Conservation (phyloP, 345 rosid species). For the Arabis hirsuta region DNA sequence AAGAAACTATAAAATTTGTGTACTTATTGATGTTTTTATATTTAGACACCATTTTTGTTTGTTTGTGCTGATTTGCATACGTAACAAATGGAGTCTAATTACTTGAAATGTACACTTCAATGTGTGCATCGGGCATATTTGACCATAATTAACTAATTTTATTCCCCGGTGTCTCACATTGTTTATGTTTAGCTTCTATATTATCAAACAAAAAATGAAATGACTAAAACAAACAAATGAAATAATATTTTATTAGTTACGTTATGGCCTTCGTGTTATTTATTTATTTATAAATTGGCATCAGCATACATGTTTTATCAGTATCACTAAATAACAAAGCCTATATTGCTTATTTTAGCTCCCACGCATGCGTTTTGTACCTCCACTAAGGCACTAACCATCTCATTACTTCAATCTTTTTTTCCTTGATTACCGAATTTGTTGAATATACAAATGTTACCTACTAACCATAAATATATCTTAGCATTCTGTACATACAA, state of each 20-base stretch:
- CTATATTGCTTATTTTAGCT: slow-evolving; percentile 13
- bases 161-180: neutral
- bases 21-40: no score
- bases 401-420: neutral
- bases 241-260: neutral
- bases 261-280: neutral
- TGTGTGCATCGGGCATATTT: slow-evolving; percentile 3
- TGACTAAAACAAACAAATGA: slow-evolving; percentile 9
- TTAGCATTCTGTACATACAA: neutral
- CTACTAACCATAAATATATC: slow-evolving; percentile 4
- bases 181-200: slow-evolving; percentile 16
- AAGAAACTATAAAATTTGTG: no score
- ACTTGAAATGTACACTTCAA: slow-evolving; percentile 19
- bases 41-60: neutral
- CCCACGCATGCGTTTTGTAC: slow-evolving; percentile 30
- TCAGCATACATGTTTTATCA: slow-evolving; percentile 8
- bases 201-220: slow-evolving; percentile 5
- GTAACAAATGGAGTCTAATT: neutral
- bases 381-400: slow-evolving; percentile 32
- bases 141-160: neutral
- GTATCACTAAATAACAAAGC: slow-evolving; percentile 10
- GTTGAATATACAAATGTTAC: neutral
- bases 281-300: neutral
- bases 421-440: neutral
- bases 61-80: neutral